A percentile compares a stretch with the other conserved stretches of the same genome.
These are phyloP conservation scores for Saccharum officinarum DNA, from an alignment of 176 grass and related monocot genomes.

Conservation along the genomic window DNA sequence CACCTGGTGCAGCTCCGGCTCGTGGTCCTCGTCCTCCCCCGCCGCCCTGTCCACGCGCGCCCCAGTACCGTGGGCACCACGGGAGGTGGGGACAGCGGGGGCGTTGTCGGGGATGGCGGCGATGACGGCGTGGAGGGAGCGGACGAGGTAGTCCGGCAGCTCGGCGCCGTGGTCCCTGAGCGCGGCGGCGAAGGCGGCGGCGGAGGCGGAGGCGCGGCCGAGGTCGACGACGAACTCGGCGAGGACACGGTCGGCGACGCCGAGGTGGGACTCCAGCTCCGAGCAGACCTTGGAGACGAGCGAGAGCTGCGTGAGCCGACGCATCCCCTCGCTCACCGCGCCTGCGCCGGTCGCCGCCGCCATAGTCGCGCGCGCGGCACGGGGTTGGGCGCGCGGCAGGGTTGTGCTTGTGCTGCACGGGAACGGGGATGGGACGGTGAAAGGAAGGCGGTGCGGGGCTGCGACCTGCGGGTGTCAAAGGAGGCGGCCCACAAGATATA, in stretches of 20 bases:
- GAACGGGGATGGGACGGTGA: neutral
- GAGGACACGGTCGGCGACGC: constrained; percentile 74
- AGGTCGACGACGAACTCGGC: constrained; percentile 86
- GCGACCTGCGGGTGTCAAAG: neutral
- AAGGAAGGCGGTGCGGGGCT: neutral
- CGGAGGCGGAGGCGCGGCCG: constrained; percentile 52
- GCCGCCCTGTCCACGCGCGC: constrained; percentile 27
- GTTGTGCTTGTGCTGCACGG: neutral
- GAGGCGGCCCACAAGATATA: neutral
- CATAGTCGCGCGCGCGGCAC: neutral
- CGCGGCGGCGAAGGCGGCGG: constrained; percentile 57
- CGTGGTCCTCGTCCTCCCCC: constrained; percentile 47
- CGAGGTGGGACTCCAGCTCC: constrained; percentile 76
- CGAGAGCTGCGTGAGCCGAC: constrained; percentile 31
- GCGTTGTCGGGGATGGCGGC: constrained; percentile 59
- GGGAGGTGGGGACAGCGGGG: neutral
- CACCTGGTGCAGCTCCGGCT: constrained; percentile 73
- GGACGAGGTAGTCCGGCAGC: constrained; percentile 80
- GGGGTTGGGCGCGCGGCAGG: neutral
- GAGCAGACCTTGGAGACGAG: constrained; percentile 74
- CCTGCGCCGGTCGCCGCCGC: neutral
- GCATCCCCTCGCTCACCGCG: neutral
- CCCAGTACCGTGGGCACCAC: neutral
- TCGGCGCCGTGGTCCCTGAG: constrained; percentile 71
- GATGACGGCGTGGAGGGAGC: constrained; percentile 79